phyloP scores from a whole-genome alignment of 1,284 basidiomycete species.

The Boletellus deceptivus region DNA sequence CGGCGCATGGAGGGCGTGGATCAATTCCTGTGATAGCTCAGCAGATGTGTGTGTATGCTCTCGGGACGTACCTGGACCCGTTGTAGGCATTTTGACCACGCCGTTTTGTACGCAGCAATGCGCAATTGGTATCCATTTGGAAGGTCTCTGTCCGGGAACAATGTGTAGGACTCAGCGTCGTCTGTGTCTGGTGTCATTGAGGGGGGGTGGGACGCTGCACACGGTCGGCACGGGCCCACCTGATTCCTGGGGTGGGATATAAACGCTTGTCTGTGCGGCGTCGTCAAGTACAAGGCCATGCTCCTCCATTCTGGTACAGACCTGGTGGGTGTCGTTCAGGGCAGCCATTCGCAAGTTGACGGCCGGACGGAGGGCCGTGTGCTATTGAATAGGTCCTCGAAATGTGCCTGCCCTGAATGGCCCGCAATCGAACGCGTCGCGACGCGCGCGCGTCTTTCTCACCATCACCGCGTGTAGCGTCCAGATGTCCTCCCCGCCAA shows the following conservation, averaged over 20 bases:
- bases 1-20: conserved; percentile 44
- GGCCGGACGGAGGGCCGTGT: neutral
- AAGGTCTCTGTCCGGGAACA: conserved; percentile 38
- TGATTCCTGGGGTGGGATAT: conserved; percentile 32
- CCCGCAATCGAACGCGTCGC: conserved; percentile 40
- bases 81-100: conserved; percentile 50
- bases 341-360: conserved; percentile 16
- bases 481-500: conserved; percentile 67
- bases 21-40: conserved; percentile 38
- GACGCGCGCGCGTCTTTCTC: conserved; percentile 36
- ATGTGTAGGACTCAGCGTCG: conserved; percentile 14
- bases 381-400: neutral
- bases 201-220: neutral
- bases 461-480: neutral
- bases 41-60: neutral
- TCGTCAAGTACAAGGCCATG: conserved; percentile 4
- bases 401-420: conserved; percentile 32
- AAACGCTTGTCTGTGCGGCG: conserved; percentile 31
- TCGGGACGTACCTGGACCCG: conserved; percentile 43
- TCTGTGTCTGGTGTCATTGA: conserved; percentile 14
- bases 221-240: conserved; percentile 22
- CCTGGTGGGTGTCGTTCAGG: conserved; percentile 31
- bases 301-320: conserved; percentile 8
- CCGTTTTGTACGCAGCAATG: conserved; percentile 44
- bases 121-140: conserved; percentile 42